These are phyloP conservation scores for Agroathelia rolfsii DNA, from an alignment of 1,284 basidiomycete species.

Conservation along the genomic window DNA sequence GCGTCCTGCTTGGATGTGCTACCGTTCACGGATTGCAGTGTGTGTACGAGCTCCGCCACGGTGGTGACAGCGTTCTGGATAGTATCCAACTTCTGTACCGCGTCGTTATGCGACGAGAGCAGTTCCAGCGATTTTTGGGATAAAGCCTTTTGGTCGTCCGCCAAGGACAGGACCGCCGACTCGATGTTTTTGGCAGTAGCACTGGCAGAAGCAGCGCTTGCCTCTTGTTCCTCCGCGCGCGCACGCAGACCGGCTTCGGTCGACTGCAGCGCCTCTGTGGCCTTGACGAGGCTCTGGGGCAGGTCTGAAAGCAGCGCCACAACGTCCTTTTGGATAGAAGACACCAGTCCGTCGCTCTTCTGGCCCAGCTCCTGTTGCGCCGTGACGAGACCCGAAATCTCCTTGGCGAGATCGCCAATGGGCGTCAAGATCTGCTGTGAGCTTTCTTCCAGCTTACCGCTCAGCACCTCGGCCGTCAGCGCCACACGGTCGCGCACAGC, in stretches of 20 bases:
- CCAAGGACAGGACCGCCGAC: conserved; percentile 30
- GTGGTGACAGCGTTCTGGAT: conserved; percentile 50
- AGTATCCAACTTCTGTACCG: conserved; percentile 40
- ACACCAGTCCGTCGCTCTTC: conserved; percentile 26
- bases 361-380: conserved; percentile 32
- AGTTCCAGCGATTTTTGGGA: conserved; percentile 40
- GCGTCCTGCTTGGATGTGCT: conserved; percentile 49
- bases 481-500: conserved; percentile 64
- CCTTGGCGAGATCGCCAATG: conserved; percentile 27
- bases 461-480: conserved; percentile 52
- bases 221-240: conserved; percentile 17
- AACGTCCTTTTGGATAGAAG: conserved; percentile 26
- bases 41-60: conserved; percentile 46
- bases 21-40: conserved; percentile 50
- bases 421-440: conserved; percentile 40
- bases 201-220: conserved; percentile 14
- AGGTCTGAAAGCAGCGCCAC: conserved; percentile 30
- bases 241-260: conserved; percentile 25
- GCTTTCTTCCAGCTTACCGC: conserved; percentile 43
- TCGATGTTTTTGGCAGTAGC: conserved; percentile 31
- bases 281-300: conserved; percentile 29
- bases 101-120: conserved; percentile 36
- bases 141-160: conserved; percentile 32
- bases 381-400: conserved; percentile 28
- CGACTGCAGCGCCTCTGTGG: conserved; percentile 29